Percentiles rank a stretch among this genome's conserved stretches.
Evolutionary conservation across 371 early-diverging fungal species (phyloP).

Genomic region (Rhizopus stolonifer): DNA sequence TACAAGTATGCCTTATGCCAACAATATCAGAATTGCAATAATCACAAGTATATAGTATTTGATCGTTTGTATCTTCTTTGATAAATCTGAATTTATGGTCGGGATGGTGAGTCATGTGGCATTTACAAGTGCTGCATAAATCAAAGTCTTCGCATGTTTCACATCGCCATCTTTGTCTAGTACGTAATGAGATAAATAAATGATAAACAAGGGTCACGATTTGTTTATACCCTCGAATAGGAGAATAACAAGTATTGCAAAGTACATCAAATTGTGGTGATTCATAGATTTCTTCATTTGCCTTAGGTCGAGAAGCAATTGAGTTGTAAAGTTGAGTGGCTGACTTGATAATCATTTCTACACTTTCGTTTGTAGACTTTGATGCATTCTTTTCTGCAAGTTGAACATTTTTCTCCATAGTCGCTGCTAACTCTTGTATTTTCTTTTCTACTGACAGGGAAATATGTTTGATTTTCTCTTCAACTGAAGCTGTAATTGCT

Average conservation of each 20-base stretch:
- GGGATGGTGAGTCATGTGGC: conserved; percentile 23
- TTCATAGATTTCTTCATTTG: not conserved
- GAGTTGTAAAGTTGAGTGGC: not conserved
- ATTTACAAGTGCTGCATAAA: conserved; percentile 48
- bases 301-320: not conserved
- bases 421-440: not conserved
- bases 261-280: conserved; percentile 23
- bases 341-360: not conserved
- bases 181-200: not conserved
- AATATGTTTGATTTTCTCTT: not conserved
- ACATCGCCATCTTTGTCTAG: conserved; percentile 40
- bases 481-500: not conserved
- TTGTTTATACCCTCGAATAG: conserved; percentile 30
- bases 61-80: conserved; percentile 7
- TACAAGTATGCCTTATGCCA: conserved; percentile 52
- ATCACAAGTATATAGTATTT: conserved; percentile 40
- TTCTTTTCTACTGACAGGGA: not conserved
- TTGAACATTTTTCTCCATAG: not conserved
- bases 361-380: not conserved
- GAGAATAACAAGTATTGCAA: conserved; percentile 46
- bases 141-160: conserved; percentile 49
- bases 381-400: not conserved
- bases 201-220: not conserved
- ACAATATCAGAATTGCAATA: conserved; percentile 44
- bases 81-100: conserved; percentile 30